phyloP scores from a whole-genome alignment of 2,329 filamentous ascomycete species.

The Metarhizium rileyi region DNA sequence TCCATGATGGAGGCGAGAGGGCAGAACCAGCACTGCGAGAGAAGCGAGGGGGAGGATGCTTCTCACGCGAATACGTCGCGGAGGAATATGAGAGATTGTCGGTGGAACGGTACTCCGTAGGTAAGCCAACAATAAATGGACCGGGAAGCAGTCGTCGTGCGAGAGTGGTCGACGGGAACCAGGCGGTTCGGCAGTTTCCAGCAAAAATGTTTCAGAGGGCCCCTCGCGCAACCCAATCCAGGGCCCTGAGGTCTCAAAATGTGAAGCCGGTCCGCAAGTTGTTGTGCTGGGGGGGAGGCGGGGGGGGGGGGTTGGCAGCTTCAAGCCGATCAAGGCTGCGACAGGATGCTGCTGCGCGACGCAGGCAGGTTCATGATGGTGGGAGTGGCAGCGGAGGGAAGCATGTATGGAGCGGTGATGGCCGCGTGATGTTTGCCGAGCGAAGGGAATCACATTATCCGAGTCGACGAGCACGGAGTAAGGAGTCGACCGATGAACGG shows the following conservation, averaged over 20 bases:
- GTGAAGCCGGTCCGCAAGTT: slow-evolving; percentile 1
- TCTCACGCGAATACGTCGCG: slow-evolving; percentile 6
- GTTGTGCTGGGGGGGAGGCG: background rate
- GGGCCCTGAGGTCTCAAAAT: slow-evolving; percentile 14
- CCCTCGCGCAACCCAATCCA: slow-evolving; percentile 13
- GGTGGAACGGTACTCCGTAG: background rate
- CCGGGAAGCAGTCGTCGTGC: background rate
- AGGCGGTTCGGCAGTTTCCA: slow-evolving; percentile 9
- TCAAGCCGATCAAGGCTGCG: slow-evolving; percentile 23
- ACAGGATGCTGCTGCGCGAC: slow-evolving; percentile 11
- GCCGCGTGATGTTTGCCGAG: background rate
- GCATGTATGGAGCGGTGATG: background rate
- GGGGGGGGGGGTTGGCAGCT: slow-evolving; percentile 4
- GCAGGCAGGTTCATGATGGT: slow-evolving; percentile 22
- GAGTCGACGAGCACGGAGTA: no score
- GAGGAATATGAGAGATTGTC: background rate
- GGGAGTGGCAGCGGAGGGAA: slow-evolving; percentile 1
- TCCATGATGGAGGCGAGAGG: slow-evolving; percentile 22
- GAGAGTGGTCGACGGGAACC: background rate
- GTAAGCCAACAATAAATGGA: background rate
- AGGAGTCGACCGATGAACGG: no score
- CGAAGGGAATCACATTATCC: background rate
- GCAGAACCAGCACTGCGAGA: slow-evolving; percentile 10
- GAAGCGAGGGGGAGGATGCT: background rate
- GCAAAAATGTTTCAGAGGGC: slow-evolving; percentile 21